Percentiles rank a stretch among this genome's conserved stretches.
Conservation (phyloP, 805 yeast species). For the Kodamaea nitidulidarum region DNA sequence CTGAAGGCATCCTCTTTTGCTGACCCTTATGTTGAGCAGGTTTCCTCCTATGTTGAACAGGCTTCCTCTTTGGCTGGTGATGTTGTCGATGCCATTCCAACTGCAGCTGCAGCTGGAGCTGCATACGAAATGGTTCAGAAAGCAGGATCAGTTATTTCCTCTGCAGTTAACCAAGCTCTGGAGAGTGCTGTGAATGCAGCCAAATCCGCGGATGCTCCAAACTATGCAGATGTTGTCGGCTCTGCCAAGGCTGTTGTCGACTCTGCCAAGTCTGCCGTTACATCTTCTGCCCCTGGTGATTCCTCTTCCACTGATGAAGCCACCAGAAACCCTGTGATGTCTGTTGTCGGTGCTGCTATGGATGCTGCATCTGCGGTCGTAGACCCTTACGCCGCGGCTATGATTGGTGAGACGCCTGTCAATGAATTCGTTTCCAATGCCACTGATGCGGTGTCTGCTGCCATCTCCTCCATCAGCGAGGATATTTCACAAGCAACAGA, state of each 20-base stretch:
- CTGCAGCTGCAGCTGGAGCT: neutral
- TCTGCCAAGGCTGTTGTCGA: neutral
- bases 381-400: neutral
- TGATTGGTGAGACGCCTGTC: slow-evolving; percentile 4
- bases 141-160: neutral
- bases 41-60: slow-evolving; percentile 1
- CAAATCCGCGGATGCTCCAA: too few relatives aligned
- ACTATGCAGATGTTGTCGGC: neutral
- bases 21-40: slow-evolving; percentile 9
- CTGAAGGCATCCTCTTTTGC: slow-evolving; percentile 1
- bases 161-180: neutral
- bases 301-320: too few relatives aligned
- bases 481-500: neutral
- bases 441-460: slow-evolving; percentile 8
- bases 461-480: slow-evolving; percentile 2
- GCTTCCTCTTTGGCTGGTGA: neutral
- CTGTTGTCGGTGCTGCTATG: slow-evolving; percentile 5
- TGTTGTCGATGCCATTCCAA: neutral
- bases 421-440: slow-evolving; percentile 1
- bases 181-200: neutral
- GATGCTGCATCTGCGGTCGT: slow-evolving; percentile 6
- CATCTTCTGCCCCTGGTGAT: slow-evolving; percentile 4
- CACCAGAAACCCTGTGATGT: slow-evolving; percentile 1
- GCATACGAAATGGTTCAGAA: too few relatives aligned
- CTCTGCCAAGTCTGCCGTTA: too few relatives aligned